Evolutionary conservation across 768 basidiomycete genomes (phyloP).

Genomic region (Coprinopsis marcescibilis): DNA sequence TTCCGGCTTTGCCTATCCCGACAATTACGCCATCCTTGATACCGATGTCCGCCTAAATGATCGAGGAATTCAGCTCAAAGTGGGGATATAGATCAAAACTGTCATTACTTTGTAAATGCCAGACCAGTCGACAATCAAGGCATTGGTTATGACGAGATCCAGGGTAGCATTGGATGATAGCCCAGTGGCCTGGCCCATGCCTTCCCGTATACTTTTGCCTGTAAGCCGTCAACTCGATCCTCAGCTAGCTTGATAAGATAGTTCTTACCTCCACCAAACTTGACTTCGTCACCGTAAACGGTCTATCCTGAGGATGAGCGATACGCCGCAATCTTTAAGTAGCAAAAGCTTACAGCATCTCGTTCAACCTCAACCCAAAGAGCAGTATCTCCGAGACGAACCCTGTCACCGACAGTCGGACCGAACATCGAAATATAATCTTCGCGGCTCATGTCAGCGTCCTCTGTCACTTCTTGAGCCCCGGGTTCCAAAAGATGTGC

Average conservation of each 20-base stretch:
- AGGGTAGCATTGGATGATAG: constrained; percentile 60
- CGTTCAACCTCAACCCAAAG: constrained; percentile 92
- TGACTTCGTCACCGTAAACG: constrained; percentile 92
- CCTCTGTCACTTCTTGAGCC: constrained; percentile 41
- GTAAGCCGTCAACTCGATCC: constrained; percentile 6
- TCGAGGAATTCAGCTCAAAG: not conserved
- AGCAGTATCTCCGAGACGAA: constrained; percentile 82
- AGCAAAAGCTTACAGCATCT: constrained; percentile 51
- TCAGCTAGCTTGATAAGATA: not conserved
- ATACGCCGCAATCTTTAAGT: not conserved
- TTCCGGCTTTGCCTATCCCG: constrained; percentile 96
- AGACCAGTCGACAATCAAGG: constrained; percentile 89
- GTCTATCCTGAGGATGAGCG: constrained; percentile 43
- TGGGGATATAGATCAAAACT: not conserved
- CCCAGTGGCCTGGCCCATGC: constrained; percentile 91
- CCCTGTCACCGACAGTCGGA: constrained; percentile 85
- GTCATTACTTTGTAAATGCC: constrained; percentile 85
- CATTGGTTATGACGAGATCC: constrained; percentile 94
- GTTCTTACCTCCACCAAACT: constrained; percentile 85
- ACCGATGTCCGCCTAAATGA: constrained; percentile 84
- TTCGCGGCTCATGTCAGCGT: constrained; percentile 58
- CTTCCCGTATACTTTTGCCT: constrained; percentile 94
- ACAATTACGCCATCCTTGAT: constrained; percentile 76
- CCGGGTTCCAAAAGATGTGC: constrained; percentile 64
- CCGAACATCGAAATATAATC: constrained; percentile 93